Evolutionary conservation across 2,329 filamentous ascomycete species (phyloP), one percentile per base, ranked within the genome.

Genomic region (Pestalotiopsis sp.): DNA sequence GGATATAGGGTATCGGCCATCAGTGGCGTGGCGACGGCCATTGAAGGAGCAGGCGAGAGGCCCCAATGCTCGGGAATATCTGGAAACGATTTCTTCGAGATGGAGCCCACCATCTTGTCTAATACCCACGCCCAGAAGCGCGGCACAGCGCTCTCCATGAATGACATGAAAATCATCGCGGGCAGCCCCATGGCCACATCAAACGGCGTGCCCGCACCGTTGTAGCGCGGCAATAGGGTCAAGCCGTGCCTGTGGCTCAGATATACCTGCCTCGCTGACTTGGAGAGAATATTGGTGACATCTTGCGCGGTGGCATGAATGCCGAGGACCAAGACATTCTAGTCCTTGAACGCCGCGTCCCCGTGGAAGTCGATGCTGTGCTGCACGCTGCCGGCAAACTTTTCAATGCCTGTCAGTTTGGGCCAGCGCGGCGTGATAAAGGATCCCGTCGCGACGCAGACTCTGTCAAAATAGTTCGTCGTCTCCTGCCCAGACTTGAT

Each of bases 1-100:
- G 72, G 58, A 0, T 75, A 71, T 2, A 79, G 64, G n/a, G 77
- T 57, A 20, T 70, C 69, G 9, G 65, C 69, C 11, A 68, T 40
- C 26, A 70, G 11, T 69, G 48, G 77, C 64, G 58, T 67, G 35
- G 61, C 70, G n/a, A 58, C 63, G 0, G 65, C 52, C 7, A 68
- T 38, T 2, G 65, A 44, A 2, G 66, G 67, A 24, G 65, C 57
- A 1, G 67, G 60, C 9, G 30, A 26, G 11, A 71, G 65, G 0
- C 66, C 67, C 13, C 69, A 69, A n/a, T 66, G 64, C 3, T 69
- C 48, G 6, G 59, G 63, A 2, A 72, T 61, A 65, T 61, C 66
- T 1, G 68, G 68, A 3, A 57, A 71, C 5, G 67, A 64, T 22
- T 70, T 69, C 5, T 20, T 48, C 13, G 59, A 62, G 9, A 67